Evolutionary conservation across 1,284 basidiomycete genomes (phyloP).

Genomic region (Porogramme epimiltina): DNA sequence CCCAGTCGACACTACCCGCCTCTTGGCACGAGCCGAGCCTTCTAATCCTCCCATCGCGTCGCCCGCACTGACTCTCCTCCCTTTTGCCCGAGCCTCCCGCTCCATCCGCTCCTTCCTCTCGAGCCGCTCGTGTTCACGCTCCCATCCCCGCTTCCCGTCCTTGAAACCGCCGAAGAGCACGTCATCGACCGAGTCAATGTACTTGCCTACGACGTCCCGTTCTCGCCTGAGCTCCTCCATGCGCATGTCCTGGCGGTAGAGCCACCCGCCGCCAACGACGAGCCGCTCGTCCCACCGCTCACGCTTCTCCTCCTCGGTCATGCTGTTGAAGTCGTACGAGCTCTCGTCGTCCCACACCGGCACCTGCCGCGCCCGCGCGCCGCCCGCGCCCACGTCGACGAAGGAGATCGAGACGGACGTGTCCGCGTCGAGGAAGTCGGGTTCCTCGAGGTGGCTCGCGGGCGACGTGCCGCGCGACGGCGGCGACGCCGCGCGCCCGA

Average conservation of each 20-base stretch:
- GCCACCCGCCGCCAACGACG: constrained; percentile 75
- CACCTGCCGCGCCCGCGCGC: constrained; percentile 52
- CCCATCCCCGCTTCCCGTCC: constrained; percentile 57
- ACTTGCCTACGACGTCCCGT: constrained; percentile 53
- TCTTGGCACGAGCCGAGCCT: constrained; percentile 27
- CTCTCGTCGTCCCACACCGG: constrained; percentile 80
- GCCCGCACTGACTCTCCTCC: constrained; percentile 53
- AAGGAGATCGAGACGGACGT: constrained; percentile 66
- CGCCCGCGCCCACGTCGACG: constrained; percentile 65
- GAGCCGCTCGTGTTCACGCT: constrained; percentile 45
- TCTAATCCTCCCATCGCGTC: constrained; percentile 31
- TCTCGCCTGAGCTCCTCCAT: constrained; percentile 60
- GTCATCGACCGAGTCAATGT: constrained; percentile 74
- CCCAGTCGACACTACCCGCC: constrained; percentile 56
- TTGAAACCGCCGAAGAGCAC: constrained; percentile 66
- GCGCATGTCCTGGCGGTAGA: constrained; percentile 69
- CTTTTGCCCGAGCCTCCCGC: constrained; percentile 35
- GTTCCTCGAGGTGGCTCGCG: constrained; percentile 32
- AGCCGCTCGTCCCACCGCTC: constrained; percentile 80
- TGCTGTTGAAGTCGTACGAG: constrained; percentile 35
- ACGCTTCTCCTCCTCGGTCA: constrained; percentile 55
- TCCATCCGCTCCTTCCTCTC: constrained; percentile 39
- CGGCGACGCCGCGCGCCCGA: constrained; percentile 14
- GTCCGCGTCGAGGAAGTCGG: constrained; percentile 47
- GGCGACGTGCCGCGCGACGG: constrained; percentile 48